phyloP scores from a whole-genome alignment of 257 asterid genomes.

The Primulina huaijiensis region DNA sequence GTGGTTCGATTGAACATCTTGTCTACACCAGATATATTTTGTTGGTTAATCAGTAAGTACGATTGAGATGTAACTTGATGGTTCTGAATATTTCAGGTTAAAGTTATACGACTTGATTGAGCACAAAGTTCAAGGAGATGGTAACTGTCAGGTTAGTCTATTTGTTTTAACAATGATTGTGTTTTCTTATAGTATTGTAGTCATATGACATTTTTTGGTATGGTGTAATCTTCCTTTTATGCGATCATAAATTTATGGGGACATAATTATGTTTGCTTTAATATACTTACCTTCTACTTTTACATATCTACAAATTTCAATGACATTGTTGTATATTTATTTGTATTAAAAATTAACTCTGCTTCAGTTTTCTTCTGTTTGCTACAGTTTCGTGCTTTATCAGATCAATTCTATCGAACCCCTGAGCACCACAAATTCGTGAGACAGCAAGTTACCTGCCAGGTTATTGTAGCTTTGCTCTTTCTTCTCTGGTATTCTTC shows the following conservation, averaged over 20 bases:
- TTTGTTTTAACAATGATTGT: constrained; percentile 11
- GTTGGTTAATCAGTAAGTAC: background rate
- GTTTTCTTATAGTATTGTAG: constrained; percentile 1
- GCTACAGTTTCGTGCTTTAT: constrained; percentile 76
- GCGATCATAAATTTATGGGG: background rate
- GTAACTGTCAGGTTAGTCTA: constrained; percentile 87
- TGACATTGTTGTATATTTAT: background rate
- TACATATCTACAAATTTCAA: background rate
- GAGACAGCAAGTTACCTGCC: constrained; percentile 77
- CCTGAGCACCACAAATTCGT: constrained; percentile 94
- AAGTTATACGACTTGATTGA: constrained; percentile 76
- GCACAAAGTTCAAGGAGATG: constrained; percentile 94
- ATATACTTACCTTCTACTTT: background rate
- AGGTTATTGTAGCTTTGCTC: constrained; percentile 48
- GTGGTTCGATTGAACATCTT: constrained; percentile 6
- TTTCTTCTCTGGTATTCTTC: constrained; percentile 11
- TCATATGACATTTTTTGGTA: background rate
- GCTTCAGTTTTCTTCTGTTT: constrained; percentile 16
- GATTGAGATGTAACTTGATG: constrained; percentile 24
- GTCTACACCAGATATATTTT: background rate
- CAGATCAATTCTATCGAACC: constrained; percentile 86
- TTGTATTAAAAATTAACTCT: background rate
- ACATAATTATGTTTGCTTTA: background rate
- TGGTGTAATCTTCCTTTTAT: background rate
- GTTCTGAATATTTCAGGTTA: constrained; percentile 58